phyloP scores from a whole-genome alignment of 352 stramenopile species.

The Paralagenidium karlingii region DNA sequence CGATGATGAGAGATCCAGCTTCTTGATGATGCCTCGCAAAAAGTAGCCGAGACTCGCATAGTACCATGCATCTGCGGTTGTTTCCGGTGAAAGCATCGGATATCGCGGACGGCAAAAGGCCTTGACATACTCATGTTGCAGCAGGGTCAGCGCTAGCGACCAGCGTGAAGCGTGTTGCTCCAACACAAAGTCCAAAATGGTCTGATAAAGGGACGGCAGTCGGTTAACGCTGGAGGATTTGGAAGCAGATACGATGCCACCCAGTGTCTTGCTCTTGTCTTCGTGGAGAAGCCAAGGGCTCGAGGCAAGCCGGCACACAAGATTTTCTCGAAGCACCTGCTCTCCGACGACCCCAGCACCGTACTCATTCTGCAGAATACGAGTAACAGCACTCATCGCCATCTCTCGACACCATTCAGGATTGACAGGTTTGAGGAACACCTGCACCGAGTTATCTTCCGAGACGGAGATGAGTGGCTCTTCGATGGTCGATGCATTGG shows the following conservation, averaged over 20 bases:
- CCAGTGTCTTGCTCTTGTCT: slow-evolving; percentile 11
- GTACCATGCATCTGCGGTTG: too few relatives aligned
- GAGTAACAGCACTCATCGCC: slow-evolving; percentile 40
- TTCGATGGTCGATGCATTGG: slow-evolving; percentile 64
- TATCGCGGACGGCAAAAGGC: too few relatives aligned
- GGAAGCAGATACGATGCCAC: neutral
- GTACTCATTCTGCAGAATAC: slow-evolving; percentile 69
- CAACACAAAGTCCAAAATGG: slow-evolving; percentile 52
- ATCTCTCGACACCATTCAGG: slow-evolving; percentile 58
- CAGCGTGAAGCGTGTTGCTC: slow-evolving; percentile 33
- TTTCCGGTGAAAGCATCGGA: too few relatives aligned
- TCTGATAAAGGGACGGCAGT: slow-evolving; percentile 47
- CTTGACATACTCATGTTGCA: slow-evolving; percentile 38
- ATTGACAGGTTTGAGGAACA: slow-evolving; percentile 55
- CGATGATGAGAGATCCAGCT: slow-evolving; percentile 40
- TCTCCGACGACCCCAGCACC: slow-evolving; percentile 52
- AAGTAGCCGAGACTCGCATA: slow-evolving; percentile 32
- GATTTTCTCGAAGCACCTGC: slow-evolving; percentile 38
- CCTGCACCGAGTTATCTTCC: slow-evolving; percentile 62
- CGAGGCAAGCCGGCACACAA: slow-evolving; percentile 56
- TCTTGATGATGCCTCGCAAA: slow-evolving; percentile 20
- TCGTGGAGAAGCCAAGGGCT: slow-evolving; percentile 32
- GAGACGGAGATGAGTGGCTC: slow-evolving; percentile 65
- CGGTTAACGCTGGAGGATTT: neutral
- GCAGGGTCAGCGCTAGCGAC: slow-evolving; percentile 31